phyloP scores from a whole-genome alignment of 257 asterid species.

The Nicotiana undulata region DNA sequence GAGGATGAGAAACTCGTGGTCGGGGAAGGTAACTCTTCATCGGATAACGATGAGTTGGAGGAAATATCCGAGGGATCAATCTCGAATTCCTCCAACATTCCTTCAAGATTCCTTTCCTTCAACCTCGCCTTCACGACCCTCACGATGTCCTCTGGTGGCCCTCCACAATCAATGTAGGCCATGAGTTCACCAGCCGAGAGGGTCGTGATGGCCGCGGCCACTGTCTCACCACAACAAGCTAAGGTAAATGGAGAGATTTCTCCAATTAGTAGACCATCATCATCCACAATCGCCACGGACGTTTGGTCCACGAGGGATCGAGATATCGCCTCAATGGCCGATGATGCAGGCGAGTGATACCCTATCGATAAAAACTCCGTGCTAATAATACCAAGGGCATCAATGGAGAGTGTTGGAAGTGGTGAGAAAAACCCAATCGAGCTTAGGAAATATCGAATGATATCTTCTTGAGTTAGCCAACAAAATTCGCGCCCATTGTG shows the following conservation, averaged over 20 bases:
- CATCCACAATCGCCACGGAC: conserved; percentile 71
- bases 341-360: conserved; percentile 47
- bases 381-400: conserved; percentile 49
- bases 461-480: conserved; percentile 81
- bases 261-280: conserved; percentile 43
- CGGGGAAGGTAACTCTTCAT: conserved; percentile 42
- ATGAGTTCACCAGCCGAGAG: conserved; percentile 77
- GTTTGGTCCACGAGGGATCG: conserved; percentile 44
- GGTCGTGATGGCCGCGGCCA: conserved; percentile 57
- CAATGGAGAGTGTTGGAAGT: conserved; percentile 48
- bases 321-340: conserved; percentile 35
- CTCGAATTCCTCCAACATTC: conserved; percentile 45
- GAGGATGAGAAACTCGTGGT: conserved; percentile 18
- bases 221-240: conserved; percentile 50
- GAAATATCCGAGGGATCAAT: not conserved
- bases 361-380: conserved; percentile 21
- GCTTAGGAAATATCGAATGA: conserved; percentile 56
- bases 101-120: conserved; percentile 48
- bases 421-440: conserved; percentile 71
- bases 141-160: conserved; percentile 64
- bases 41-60: conserved; percentile 31
- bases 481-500: conserved; percentile 75
- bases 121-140: conserved; percentile 45
- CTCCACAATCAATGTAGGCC: conserved; percentile 70
- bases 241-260: conserved; percentile 73